These are phyloP conservation scores for Ceratocystis eucalypticola DNA, from an alignment of 2,329 filamentous ascomycete species.

Conservation along the genomic window DNA sequence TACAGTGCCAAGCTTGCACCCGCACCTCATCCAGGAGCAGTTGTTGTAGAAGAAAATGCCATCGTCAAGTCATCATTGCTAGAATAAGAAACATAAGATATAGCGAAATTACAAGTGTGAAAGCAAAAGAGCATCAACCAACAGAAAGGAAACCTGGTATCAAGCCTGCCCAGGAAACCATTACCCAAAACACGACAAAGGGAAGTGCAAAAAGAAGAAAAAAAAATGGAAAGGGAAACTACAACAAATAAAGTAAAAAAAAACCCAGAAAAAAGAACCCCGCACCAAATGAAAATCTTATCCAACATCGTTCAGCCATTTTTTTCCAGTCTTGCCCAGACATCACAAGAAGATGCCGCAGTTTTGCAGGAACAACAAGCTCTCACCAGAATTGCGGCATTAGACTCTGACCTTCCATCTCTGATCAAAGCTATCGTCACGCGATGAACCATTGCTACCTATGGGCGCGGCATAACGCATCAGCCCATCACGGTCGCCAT, in stretches of 20 bases:
- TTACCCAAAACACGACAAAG: neutral
- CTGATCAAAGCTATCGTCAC: neutral
- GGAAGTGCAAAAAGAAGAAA: neutral
- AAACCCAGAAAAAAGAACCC: neutral
- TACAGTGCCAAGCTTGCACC: neutral
- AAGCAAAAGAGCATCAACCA: neutral
- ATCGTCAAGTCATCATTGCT: conserved; percentile 10
- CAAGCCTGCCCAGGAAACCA: neutral
- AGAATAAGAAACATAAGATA: neutral
- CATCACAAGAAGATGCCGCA: neutral
- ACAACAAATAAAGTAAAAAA: neutral
- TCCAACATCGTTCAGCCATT: neutral
- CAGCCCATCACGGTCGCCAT: conserved; percentile 26
- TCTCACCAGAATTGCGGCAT: neutral
- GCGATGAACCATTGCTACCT: conserved; percentile 11
- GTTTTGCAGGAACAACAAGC: neutral
- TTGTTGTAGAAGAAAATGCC: neutral
- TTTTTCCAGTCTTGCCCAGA: neutral
- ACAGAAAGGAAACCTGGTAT: conserved; percentile 8
- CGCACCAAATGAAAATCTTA: neutral
- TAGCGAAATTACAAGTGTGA: neutral
- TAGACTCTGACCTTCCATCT: neutral
- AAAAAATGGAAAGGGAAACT: neutral
- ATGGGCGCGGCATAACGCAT: conserved; percentile 29
- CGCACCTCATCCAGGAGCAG: neutral